These are phyloP conservation scores for Mariannaea elegans DNA, from an alignment of 2,329 filamentous ascomycete species.

Conservation along the genomic window DNA sequence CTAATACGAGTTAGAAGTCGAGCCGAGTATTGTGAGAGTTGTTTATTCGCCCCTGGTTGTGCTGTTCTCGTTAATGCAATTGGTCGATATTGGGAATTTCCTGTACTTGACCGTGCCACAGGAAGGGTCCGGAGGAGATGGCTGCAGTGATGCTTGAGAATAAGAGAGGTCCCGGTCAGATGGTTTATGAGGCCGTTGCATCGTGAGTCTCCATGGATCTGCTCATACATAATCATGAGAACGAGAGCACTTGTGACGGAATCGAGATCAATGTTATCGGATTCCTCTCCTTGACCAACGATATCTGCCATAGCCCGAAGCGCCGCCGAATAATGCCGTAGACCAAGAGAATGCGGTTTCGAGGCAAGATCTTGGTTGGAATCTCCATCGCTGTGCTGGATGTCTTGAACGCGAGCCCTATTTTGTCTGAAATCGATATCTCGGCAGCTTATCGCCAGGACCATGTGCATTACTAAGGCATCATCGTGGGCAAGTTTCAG, in stretches of 20 bases:
- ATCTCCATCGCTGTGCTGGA: background rate
- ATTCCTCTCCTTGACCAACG: conserved; percentile 28
- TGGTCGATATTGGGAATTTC: background rate
- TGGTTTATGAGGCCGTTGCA: conserved; percentile 45
- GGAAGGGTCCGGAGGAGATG: conserved; percentile 7
- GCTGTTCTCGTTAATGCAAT: background rate
- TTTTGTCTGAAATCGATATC: conserved; percentile 42
- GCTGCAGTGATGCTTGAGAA: conserved; percentile 40
- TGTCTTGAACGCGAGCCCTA: conserved; percentile 6
- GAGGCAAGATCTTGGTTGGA: background rate
- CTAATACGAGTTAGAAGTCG: conserved; percentile 47
- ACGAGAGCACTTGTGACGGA: conserved; percentile 43
- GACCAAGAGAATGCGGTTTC: background rate
- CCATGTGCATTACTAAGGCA: conserved; percentile 48
- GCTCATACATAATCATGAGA: conserved; percentile 50
- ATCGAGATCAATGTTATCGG: conserved; percentile 40
- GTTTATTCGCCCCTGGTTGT: background rate
- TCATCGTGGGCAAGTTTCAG: conserved; percentile 44
- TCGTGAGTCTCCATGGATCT: conserved; percentile 47
- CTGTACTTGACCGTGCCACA: background rate
- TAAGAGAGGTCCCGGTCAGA: conserved; percentile 43
- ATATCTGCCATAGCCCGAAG: conserved; percentile 44
- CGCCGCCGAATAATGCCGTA: conserved; percentile 44
- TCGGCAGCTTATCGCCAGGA: conserved; percentile 44
- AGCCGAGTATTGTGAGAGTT: conserved; percentile 44